Evolutionary conservation across 345 rosid genomes (phyloP), one percentile per base, ranked within the genome.

Genomic region (Euphorbia tirucalli): DNA sequence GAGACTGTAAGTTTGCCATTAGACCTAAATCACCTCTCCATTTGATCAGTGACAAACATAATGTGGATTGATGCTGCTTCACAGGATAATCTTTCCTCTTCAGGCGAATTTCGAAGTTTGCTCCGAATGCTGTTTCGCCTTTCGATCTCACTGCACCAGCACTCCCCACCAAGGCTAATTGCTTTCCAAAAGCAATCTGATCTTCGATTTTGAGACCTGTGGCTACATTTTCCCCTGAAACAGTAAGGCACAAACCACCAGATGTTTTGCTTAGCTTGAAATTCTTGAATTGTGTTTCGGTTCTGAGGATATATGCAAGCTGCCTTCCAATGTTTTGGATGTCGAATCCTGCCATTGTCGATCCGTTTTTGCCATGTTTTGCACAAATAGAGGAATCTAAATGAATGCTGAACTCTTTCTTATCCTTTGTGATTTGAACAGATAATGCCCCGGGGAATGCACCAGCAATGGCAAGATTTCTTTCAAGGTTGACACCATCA

Each of bases 291-390:
- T 80, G 78, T 22, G 82, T 75, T 65, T 84, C 87, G 0, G 81
- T 71, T 66, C 75, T 75, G 66, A 77, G 68, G 78, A 75, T 62
- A 68, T 81, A 79, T n/a, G 80, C 82, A 73, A 75, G 80, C 75
- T 84, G 83, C 70, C 79, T 79, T 72, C 87, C 80, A 24, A 84
- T 32, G 18, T 79, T 65, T 66, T 82, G 87, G 63, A 82, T 52
- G 32, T 84, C 84, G 5, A 84, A 73, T 44, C 84, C 88, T n/a
- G 78, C 85, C 84, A 80, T 76, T 49, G 81, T 73, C 7, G 84
- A 84, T 73, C 76, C 74, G 10, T 61, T 82, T 39, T 62, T 79
- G 19, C 74, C 70, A 61, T 74, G 61, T 77, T 80, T 78, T 5
- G 80, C 82, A 39, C 71, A 75, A 3, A 84, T 54, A 22, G 83